phyloP scores from a whole-genome alignment of 2,329 filamentous ascomycete genomes.

The Trichoderma lentiforme region DNA sequence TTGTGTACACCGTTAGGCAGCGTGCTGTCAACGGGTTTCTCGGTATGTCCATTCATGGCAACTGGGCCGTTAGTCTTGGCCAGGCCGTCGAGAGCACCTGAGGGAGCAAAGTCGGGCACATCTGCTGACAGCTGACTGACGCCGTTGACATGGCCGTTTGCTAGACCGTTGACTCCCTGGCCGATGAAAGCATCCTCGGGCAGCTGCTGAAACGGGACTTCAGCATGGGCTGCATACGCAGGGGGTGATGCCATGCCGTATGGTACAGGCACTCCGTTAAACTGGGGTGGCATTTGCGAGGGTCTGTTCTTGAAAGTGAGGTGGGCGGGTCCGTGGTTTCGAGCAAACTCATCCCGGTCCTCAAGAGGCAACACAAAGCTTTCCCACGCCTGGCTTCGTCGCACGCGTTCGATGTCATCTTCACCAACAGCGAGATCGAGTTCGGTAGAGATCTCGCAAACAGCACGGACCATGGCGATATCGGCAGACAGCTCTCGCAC shows the following conservation, averaged over 20 bases:
- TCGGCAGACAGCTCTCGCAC: constrained; percentile 52
- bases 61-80: background rate
- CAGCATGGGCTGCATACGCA: constrained; percentile 29
- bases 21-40: background rate
- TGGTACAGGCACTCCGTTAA: constrained; percentile 32
- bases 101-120: constrained; percentile 41
- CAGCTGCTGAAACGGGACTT: constrained; percentile 30
- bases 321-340: constrained; percentile 62
- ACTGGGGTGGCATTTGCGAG: constrained; percentile 30
- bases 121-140: constrained; percentile 35
- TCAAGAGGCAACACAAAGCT: constrained; percentile 72
- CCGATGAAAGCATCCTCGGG: constrained; percentile 34
- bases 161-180: constrained; percentile 35
- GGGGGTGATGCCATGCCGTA: constrained; percentile 32
- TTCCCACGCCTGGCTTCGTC: constrained; percentile 72
- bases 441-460: constrained; percentile 66
- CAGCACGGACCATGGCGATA: constrained; percentile 68
- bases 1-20: constrained; percentile 15
- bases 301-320: constrained; percentile 36
- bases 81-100: constrained; percentile 23
- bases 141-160: constrained; percentile 26
- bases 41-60: constrained; percentile 19
- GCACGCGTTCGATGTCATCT: constrained; percentile 75
- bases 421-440: constrained; percentile 74
- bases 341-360: constrained; percentile 69